Base-by-base conservation (phyloP, 192 early-diverging fungal genomes). In the Umbelopsis isabellina region DNA sequence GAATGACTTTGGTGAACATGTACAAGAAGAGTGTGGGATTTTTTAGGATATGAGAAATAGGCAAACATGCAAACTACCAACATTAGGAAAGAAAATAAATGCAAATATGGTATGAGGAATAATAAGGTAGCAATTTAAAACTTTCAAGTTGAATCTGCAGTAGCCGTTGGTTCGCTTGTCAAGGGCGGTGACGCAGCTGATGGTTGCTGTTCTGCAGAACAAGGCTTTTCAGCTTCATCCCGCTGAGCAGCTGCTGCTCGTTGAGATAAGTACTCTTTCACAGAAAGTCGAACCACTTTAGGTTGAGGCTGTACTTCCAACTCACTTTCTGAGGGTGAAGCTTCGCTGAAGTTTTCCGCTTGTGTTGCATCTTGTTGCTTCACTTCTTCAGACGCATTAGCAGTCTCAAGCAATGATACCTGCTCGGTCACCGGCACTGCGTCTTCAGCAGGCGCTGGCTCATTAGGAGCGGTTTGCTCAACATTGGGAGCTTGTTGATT, bases 281-380 rank as follows among this genome's bases (percentile, higher is more conserved):
- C 55, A n/a, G 55, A 61, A 35, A 61, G 55, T 30, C 55, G 27
- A 12, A 61, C 55, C 15, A 61, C 55, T 61, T 61, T 61, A 18
- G 55, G 55, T 25, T 33, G 55, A 33, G 55, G 27, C 13, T 61
- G 55, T 1, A 30, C 21, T 35, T 61, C 55, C 18, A 18, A 30
- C 27, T 61, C 55, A 25, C 25, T 30, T 33, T 27, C 30, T 16
- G 53, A 10, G 37, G 4, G 27, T 35, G 25, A 16, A 35, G 55
- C 55, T 18, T n/a, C 15, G 2, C 37, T 41, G 6, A 41, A 1
- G 2, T 41, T 41, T 41, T 6, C 37, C 37, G 6, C 37, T 4
- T 41, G 7, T 41, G 37, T 2, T 6, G 37, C 37, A 41, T 41
- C 37, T 41, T 41, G 37, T 41, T 41, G 37, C 37, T 41, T 41